These are phyloP conservation scores for Fusarium coicis DNA, from an alignment of 2,329 filamentous ascomycete genomes.

Conservation along the genomic window DNA sequence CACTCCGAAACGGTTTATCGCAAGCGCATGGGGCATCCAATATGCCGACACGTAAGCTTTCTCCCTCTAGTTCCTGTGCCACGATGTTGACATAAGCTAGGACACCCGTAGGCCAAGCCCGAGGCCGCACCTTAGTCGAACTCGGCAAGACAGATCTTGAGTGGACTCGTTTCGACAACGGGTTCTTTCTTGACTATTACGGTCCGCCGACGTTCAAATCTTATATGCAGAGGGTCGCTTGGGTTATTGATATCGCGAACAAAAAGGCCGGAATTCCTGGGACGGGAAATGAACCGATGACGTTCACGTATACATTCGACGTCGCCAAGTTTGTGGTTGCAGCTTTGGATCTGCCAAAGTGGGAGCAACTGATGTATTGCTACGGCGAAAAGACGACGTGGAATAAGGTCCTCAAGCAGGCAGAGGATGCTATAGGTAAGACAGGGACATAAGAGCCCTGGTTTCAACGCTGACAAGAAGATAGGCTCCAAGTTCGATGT, in stretches of 20 bases:
- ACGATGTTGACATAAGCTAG: background rate
- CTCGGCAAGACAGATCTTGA: background rate
- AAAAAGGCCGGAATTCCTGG: background rate
- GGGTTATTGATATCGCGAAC: background rate
- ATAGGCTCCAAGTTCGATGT: background rate
- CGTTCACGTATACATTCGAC: background rate
- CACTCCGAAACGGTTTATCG: background rate
- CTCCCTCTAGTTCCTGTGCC: rapidly evolving
- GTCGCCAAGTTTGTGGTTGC: background rate
- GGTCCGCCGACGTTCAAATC: background rate
- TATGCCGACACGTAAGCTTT: background rate
- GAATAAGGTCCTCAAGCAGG: background rate
- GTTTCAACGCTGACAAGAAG: background rate
- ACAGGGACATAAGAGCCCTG: too few relatives aligned
- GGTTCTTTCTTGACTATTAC: background rate
- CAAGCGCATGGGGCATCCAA: background rate
- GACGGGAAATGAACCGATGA: background rate
- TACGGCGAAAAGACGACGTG: background rate
- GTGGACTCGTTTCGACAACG: background rate
- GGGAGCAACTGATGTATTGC: background rate
- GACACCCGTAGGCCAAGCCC: background rate
- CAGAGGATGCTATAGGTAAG: background rate
- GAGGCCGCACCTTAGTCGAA: background rate
- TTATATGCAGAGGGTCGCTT: background rate
- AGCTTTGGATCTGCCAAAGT: background rate